A percentile compares a stretch with the other conserved stretches of the same genome.
Conservation (phyloP, 805 yeast species). For the Metschnikowia lunata region DNA sequence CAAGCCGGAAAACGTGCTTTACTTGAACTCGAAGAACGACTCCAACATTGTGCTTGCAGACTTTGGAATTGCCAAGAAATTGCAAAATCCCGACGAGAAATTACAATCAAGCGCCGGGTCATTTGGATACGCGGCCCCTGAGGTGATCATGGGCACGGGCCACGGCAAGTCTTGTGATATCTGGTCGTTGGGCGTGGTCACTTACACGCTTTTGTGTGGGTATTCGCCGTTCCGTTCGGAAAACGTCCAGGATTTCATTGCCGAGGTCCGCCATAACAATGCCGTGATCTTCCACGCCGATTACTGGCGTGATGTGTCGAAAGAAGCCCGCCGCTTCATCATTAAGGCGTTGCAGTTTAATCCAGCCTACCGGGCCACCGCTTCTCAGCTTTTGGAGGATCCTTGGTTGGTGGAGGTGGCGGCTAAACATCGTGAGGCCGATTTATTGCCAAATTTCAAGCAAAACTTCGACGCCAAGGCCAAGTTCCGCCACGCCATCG, state of each 20-base stretch:
- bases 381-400: conserved; percentile 58
- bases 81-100: conserved; percentile 55
- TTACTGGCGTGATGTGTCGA: conserved; percentile 80
- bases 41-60: conserved; percentile 86
- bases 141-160: conserved; percentile 73
- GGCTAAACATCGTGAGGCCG: conserved; percentile 46
- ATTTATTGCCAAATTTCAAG: conserved; percentile 76
- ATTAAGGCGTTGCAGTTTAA: conserved; percentile 63
- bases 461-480: conserved; percentile 79
- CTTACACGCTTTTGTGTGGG: conserved; percentile 87
- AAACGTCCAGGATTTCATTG: conserved; percentile 71
- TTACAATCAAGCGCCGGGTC: conserved; percentile 81
- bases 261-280: conserved; percentile 67
- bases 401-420: conserved; percentile 63
- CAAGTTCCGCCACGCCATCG: conserved; percentile 82
- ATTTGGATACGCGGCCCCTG: conserved; percentile 97
- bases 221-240: conserved; percentile 90
- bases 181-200: conserved; percentile 92
- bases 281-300: conserved; percentile 83
- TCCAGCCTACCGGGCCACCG: conserved; percentile 67
- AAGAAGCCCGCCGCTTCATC: conserved; percentile 77
- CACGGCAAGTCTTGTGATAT: conserved; percentile 95
- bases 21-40: conserved; percentile 48
- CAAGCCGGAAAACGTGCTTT: conserved; percentile 89
- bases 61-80: conserved; percentile 88